Conservation (phyloP, 139 green algal species). For the Coelastrella sp. region DNA sequence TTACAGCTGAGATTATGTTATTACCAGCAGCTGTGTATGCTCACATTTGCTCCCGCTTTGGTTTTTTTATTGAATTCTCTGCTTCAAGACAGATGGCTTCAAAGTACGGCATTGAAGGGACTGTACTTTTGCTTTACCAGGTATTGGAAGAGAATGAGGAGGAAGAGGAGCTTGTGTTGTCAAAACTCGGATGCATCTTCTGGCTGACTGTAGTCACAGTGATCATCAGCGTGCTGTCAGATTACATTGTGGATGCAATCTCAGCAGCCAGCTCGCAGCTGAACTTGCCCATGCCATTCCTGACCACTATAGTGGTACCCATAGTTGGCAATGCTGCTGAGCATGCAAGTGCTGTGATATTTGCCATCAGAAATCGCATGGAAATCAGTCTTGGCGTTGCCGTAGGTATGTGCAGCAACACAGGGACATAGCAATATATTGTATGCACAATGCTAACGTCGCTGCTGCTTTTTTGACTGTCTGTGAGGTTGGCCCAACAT, state of each 20-base stretch:
- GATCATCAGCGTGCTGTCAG: slow-evolving; percentile 80
- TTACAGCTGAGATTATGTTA: neutral
- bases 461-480: no score
- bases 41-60: no score
- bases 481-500: no score
- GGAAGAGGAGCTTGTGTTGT: slow-evolving; percentile 61
- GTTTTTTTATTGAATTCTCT: no score
- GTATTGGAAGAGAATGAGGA: slow-evolving; percentile 51
- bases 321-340: slow-evolving; percentile 95
- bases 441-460: no score
- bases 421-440: no score
- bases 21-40: no score
- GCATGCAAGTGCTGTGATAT: slow-evolving; percentile 92
- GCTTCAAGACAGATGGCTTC: no score
- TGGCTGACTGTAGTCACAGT: slow-evolving; percentile 81
- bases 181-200: slow-evolving; percentile 64
- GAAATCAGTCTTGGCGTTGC: slow-evolving; percentile 91
- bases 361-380: slow-evolving; percentile 91
- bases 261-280: slow-evolving; percentile 60
- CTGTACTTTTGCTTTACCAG: slow-evolving; percentile 26
- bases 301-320: slow-evolving; percentile 87
- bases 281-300: slow-evolving; percentile 83
- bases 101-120: no score
- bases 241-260: slow-evolving; percentile 78
- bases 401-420: slow-evolving; percentile 70